Conservation (phyloP, 331 rosid species). For the Prunus yedoensis region DNA sequence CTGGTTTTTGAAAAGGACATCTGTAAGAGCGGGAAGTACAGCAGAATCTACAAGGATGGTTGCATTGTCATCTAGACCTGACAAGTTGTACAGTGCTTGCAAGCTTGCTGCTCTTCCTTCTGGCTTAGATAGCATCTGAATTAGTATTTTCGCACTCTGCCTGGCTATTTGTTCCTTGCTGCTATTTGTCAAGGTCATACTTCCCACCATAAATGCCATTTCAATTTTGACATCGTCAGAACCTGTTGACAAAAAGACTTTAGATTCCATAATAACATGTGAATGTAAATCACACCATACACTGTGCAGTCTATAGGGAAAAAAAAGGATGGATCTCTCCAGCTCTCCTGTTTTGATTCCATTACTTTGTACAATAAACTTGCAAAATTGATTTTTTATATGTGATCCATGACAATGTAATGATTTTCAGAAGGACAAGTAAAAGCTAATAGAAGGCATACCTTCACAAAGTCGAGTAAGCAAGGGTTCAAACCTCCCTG, state of each 20-base stretch:
- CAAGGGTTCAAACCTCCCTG: conserved; percentile 62
- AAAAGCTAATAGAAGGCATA: conserved; percentile 17
- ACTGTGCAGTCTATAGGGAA: neutral
- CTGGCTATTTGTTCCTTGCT: conserved; percentile 63
- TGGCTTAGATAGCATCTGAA: conserved; percentile 41
- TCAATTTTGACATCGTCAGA: conserved; percentile 49
- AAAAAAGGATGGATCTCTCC: neutral
- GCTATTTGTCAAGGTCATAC: conserved; percentile 54
- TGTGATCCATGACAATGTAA: neutral
- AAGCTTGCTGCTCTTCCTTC: conserved; percentile 49
- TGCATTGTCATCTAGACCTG: conserved; percentile 52
- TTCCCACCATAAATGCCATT: conserved; percentile 59
- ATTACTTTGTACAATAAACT: conserved; percentile 2
- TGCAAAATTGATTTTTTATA: neutral
- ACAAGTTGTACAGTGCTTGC: conserved; percentile 54
- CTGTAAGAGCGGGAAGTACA: conserved; percentile 46
- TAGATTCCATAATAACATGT: conserved; percentile 3
- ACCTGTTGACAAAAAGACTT: conserved; percentile 36
- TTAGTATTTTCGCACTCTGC: conserved; percentile 44
- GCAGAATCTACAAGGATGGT: conserved; percentile 51
- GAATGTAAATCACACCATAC: conserved; percentile 6
- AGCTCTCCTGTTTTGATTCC: conserved; percentile 13
- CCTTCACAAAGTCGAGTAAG: conserved; percentile 45
- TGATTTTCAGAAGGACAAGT: neutral
- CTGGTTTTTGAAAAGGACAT: conserved; percentile 38